Percentiles rank a stretch among this genome's conserved stretches.
phyloP scores from a whole-genome alignment of 257 asterid genomes.

The Penstemon barbatus region DNA sequence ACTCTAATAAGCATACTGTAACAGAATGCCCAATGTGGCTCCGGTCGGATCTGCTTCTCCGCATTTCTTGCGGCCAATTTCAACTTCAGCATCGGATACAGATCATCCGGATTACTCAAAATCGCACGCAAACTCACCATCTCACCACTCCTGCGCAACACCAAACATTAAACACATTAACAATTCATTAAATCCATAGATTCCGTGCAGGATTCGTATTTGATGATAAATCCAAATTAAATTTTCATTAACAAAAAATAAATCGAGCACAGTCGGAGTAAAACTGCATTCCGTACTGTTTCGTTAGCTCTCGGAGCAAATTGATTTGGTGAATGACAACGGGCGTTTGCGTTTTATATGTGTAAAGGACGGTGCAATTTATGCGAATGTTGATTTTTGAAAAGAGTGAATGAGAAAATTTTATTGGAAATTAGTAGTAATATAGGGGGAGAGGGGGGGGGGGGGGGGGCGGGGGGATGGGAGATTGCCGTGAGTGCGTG shows the following conservation, averaged over 20 bases:
- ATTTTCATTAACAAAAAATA: neutral
- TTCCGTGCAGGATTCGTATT: conserved; percentile 18
- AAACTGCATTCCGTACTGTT: conserved; percentile 16
- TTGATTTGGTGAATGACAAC: conserved; percentile 25
- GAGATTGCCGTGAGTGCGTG: neutral
- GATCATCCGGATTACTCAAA: conserved; percentile 80
- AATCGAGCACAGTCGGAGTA: neutral
- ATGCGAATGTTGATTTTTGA: conserved; percentile 8
- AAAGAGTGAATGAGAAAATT: neutral
- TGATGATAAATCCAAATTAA: neutral
- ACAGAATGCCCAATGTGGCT: conserved; percentile 96
- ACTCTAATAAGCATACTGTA: conserved; percentile 87
- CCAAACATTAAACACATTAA: conserved; percentile 20
- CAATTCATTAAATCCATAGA: conserved; percentile 14
- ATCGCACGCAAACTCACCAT: conserved; percentile 79
- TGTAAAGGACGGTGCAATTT: conserved; percentile 7
- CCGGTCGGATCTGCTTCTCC: conserved; percentile 85
- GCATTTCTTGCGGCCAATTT: conserved; percentile 67
- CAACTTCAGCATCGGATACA: conserved; percentile 80
- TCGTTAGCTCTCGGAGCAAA: conserved; percentile 20
- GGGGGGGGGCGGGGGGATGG: neutral
- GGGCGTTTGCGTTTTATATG: conserved; percentile 1
- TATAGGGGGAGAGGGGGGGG: neutral
- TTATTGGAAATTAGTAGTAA: conserved; percentile 8
- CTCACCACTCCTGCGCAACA: conserved; percentile 30